Conservation (phyloP, 2,329 filamentous ascomycete species). For the Colletotrichum sp. region DNA sequence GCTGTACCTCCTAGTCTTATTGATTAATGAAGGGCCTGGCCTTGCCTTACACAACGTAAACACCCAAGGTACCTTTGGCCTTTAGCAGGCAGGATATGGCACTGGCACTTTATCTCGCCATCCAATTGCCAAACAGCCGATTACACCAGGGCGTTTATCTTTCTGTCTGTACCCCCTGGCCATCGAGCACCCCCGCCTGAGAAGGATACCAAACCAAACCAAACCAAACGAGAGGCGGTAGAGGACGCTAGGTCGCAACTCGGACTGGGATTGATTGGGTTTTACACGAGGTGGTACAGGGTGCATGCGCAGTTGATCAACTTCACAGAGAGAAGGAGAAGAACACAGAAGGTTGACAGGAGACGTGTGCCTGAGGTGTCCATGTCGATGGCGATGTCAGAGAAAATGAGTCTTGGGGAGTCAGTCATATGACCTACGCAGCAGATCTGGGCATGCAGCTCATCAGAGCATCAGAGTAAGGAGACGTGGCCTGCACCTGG, state of each 20-base stretch:
- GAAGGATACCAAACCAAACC: background rate
- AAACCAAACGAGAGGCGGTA: background rate
- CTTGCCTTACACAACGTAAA: background rate
- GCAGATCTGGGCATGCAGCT: background rate
- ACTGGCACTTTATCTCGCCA: background rate
- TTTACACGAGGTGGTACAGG: background rate
- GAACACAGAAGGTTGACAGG: background rate
- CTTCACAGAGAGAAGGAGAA: background rate
- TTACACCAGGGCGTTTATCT: background rate
- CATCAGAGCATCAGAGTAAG: background rate
- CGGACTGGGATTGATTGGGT: conserved; percentile 9
- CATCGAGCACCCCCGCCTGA: background rate
- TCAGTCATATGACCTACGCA: background rate
- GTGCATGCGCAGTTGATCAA: background rate
- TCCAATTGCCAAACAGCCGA: background rate
- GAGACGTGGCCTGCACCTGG: background rate
- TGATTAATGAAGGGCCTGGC: background rate
- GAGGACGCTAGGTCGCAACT: background rate
- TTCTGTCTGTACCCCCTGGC: background rate
- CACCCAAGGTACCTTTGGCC: background rate
- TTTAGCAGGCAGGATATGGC: background rate
- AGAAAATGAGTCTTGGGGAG: background rate
- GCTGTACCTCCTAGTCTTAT: background rate
- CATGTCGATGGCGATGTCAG: background rate
- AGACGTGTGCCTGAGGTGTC: background rate